Conservation (phyloP, 116 monocot species). For the Papilionanthe hybrid region DNA sequence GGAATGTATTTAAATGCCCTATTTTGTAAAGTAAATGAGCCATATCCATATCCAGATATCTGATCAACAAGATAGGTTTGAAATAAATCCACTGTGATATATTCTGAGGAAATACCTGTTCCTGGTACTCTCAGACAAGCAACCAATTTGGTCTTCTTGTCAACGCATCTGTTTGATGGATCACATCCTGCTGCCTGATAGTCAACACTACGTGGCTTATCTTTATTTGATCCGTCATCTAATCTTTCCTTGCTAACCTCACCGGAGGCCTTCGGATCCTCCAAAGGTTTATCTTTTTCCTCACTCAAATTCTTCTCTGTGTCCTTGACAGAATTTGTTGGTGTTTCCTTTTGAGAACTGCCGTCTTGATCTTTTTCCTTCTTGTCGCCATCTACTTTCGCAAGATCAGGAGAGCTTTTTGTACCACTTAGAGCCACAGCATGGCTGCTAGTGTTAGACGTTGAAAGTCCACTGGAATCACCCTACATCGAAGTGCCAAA, state of each 20-base stretch:
- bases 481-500: constrained; percentile 7
- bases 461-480: not conserved
- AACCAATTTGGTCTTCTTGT: constrained; percentile 52
- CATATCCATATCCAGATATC: not conserved
- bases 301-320: not conserved
- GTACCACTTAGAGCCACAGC: constrained; percentile 2
- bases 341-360: constrained; percentile 5
- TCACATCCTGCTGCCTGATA: constrained; percentile 47
- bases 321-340: constrained; percentile 11
- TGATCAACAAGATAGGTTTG: constrained; percentile 3
- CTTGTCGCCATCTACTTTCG: constrained; percentile 17
- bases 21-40: not conserved
- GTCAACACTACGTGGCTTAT: constrained; percentile 8
- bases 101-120: constrained; percentile 34
- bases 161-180: constrained; percentile 49
- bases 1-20: no score
- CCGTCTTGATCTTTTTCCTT: not conserved
- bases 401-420: constrained; percentile 8
- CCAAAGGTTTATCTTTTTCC: constrained; percentile 10
- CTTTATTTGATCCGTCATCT: constrained; percentile 13
- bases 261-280: constrained; percentile 5
- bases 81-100: not conserved
- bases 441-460: not conserved
- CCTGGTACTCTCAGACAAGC: constrained; percentile 84
- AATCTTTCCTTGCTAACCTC: not conserved